A percentile compares a stretch with the other conserved stretches of the same genome.
Conservation (phyloP, 2,329 filamentous ascomycete genomes). For the Beauveria sp. region DNA sequence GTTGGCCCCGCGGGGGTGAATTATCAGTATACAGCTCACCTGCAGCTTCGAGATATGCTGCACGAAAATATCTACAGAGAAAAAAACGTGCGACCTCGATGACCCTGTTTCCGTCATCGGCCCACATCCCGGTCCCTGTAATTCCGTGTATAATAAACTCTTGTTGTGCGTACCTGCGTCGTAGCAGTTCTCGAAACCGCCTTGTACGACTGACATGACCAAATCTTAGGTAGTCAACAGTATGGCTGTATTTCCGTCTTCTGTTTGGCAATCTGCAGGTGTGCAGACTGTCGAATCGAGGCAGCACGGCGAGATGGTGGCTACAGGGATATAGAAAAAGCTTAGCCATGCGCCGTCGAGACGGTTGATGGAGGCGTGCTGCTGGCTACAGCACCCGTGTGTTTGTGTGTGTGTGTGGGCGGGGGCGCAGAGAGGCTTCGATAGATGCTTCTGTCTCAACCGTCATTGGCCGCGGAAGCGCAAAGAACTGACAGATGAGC, state of each 20-base stretch:
- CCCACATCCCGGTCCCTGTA: too few relatives aligned
- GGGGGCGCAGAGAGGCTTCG: not conserved
- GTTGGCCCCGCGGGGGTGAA: too few relatives aligned
- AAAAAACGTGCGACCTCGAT: too few relatives aligned
- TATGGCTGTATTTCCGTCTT: not conserved
- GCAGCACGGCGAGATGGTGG: not conserved
- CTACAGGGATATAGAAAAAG: not conserved
- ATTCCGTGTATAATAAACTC: too few relatives aligned
- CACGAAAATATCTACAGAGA: too few relatives aligned
- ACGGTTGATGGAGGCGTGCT: not conserved
- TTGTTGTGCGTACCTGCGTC: too few relatives aligned
- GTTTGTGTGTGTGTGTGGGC: not conserved
- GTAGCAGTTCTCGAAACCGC: too few relatives aligned
- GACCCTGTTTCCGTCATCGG: too few relatives aligned
- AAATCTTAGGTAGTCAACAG: too few relatives aligned
- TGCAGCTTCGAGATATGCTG: too few relatives aligned
- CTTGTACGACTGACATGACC: too few relatives aligned
- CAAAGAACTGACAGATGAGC: not conserved
- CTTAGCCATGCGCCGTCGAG: not conserved
- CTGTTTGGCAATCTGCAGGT: not conserved
- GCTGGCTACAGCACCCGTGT: not conserved
- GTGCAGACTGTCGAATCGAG: not conserved
- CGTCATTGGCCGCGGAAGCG: constrained; percentile 4
- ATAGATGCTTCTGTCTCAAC: not conserved
- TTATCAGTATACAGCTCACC: too few relatives aligned